Conservation (phyloP, 768 basidiomycete genomes). For the Tricholoma saponaceum region DNA sequence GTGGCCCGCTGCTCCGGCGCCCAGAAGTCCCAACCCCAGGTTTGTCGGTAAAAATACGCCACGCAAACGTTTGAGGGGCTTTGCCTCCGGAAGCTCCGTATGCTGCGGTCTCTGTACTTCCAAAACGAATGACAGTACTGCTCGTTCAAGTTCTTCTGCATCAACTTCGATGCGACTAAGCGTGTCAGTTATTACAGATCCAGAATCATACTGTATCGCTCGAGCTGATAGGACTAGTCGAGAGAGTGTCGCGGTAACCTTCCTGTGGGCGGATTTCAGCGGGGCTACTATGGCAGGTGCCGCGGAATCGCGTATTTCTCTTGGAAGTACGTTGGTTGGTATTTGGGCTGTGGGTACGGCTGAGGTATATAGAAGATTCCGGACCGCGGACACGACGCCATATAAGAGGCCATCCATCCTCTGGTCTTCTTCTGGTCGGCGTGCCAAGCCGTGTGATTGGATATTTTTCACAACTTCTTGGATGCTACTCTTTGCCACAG, state of each 20-base stretch:
- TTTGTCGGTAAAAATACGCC: conserved; percentile 60
- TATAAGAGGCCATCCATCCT: conserved; percentile 62
- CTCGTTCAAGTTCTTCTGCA: conserved; percentile 71
- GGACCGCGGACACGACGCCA: conserved; percentile 64
- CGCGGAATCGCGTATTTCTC: conserved; percentile 41
- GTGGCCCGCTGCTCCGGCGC: conserved; percentile 67
- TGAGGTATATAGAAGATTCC: conserved; percentile 70
- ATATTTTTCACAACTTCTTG: conserved; percentile 60
- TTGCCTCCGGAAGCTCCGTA: conserved; percentile 21
- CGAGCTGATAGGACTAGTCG: conserved; percentile 89
- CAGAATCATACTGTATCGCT: conserved; percentile 80
- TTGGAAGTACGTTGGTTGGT: conserved; percentile 49
- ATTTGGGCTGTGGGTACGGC: conserved; percentile 59
- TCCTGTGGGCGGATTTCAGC: conserved; percentile 77
- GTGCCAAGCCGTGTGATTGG: conserved; percentile 38
- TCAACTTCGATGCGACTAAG: conserved; percentile 70
- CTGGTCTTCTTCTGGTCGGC: conserved; percentile 50
- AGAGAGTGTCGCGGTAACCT: conserved; percentile 85
- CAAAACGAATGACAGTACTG: conserved; percentile 60
- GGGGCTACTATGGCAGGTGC: conserved; percentile 48
- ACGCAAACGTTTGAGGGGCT: conserved; percentile 49
- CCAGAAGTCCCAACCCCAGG: conserved; percentile 74
- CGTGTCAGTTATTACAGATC: conserved; percentile 56
- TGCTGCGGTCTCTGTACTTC: conserved; percentile 65
- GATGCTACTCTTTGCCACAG: conserved; percentile 55